Evolutionary conservation across 176 grass and related monocot species (phyloP), one percentile per base, ranked within the genome.

Genomic region (Neostapfia colusana): DNA sequence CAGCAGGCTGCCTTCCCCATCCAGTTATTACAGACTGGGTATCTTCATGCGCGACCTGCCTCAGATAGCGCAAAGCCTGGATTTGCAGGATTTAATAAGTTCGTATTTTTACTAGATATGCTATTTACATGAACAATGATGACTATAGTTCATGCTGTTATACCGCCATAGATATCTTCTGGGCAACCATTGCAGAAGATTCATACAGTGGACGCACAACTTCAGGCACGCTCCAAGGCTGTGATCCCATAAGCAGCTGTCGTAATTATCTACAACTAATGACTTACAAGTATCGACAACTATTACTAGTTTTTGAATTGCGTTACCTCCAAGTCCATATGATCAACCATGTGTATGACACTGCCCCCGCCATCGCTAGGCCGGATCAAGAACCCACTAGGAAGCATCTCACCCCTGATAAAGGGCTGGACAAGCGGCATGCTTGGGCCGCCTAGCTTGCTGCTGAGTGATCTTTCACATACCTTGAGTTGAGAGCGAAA

Each of bases 181-280:
- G 96, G 57, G 92, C 92, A 87, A 99, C 85, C 38, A 87, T 82
- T 16, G 78, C 87, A 40, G 96, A 92, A 36, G 96, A 95, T 51
- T 99, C 89, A 72, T 99, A 95, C 50, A 95, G 55, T 13, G 96
- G 96, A 3, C 85, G 84, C 75, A 99, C 72, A 75, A 99, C 96
- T 86, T 99, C 96, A 46, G 96, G 92, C n/a, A 95, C 83, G 21
- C 86, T 99, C 89, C 89, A 92, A 72, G 91, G 85, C 96, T 99
- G 80, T 62, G 21, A 84, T 63, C 56, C 35, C 20, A 78, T 25
- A 37, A 72, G 13, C 31, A 76, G 38, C 46, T 82, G 14, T n/a
- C n/a, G n/a, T 63, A 25, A 20, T 61, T 83, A n/a, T 70, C 7
- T 68, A 16, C 4, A 36, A 62, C 10, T 25, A 9, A 80, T 75